Evolutionary conservation across 1,284 basidiomycete species (phyloP).

Genomic region (Xanthoconium separans): DNA sequence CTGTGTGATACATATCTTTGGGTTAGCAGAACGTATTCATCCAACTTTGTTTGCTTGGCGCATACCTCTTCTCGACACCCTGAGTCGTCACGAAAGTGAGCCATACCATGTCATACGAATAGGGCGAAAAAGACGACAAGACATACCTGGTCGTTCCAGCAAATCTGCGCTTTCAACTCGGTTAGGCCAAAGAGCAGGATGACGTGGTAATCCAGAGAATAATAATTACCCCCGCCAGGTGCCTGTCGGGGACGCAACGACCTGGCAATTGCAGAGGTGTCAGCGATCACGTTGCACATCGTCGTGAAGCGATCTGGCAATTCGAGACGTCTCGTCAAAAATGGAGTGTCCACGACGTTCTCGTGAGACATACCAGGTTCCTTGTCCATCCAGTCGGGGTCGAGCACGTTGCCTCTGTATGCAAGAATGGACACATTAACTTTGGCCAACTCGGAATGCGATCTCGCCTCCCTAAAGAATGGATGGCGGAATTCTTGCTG

Average conservation of each 20-base stretch:
- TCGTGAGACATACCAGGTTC: conserved; percentile 11
- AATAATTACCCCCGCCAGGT: conserved; percentile 5
- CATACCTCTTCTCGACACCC: conserved; percentile 30
- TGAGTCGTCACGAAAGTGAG: background rate
- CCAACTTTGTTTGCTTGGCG: background rate
- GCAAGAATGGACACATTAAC: conserved; percentile 5
- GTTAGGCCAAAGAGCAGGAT: conserved; percentile 19
- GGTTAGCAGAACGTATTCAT: conserved; percentile 1
- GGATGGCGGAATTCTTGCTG: background rate
- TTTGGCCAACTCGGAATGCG: background rate
- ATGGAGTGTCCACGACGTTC: background rate
- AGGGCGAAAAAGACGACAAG: background rate
- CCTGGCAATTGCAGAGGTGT: conserved; percentile 8
- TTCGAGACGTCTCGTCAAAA: background rate
- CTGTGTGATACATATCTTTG: conserved; percentile 18
- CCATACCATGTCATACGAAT: too few relatives aligned
- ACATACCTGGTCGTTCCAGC: conserved; percentile 19
- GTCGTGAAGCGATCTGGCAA: conserved; percentile 10
- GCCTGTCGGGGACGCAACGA: background rate
- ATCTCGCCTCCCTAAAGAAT: background rate
- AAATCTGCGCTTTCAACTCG: conserved; percentile 20
- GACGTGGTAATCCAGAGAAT: conserved; percentile 1
- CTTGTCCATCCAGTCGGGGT: conserved; percentile 21
- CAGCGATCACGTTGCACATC: conserved; percentile 8
- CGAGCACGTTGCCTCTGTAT: conserved; percentile 6